A percentile compares a stretch with the other conserved stretches of the same genome.
Evolutionary conservation across 305 asterid genomes (phyloP).

Genomic region (Coffea humblotiana): DNA sequence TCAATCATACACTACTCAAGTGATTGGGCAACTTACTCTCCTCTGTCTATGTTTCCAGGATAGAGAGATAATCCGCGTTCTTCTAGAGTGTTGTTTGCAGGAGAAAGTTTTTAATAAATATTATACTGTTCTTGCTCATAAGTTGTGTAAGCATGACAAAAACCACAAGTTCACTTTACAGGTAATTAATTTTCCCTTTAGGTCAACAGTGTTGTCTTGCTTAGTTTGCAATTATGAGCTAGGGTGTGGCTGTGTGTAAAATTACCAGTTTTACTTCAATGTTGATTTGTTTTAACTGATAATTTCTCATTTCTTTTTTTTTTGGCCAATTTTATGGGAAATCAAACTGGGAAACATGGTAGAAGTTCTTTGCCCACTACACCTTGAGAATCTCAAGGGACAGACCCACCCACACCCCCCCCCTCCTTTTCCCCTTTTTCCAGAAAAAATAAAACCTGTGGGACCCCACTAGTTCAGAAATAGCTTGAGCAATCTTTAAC

Average conservation of each 20-base stretch:
- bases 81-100: conserved; percentile 87
- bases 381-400: background rate
- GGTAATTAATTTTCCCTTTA: conserved; percentile 38
- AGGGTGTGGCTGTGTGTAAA: background rate
- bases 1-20: background rate
- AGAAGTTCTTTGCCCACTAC: background rate
- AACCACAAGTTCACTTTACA: conserved; percentile 92
- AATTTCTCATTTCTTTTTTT: background rate
- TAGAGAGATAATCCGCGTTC: conserved; percentile 90
- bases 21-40: conserved; percentile 3
- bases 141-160: conserved; percentile 83
- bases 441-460: too few relatives aligned
- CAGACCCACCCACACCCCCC: background rate
- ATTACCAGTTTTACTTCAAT: background rate
- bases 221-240: background rate
- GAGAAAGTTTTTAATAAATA: conserved; percentile 88
- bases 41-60: conserved; percentile 46
- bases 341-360: background rate
- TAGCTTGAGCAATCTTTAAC: background rate
- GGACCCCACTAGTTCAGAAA: background rate
- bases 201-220: background rate
- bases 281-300: background rate
- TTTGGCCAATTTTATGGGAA: background rate
- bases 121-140: conserved; percentile 79
- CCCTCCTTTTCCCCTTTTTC: background rate